Base-by-base conservation (phyloP, 768 basidiomycete species). In the Solioccasus polychromus region DNA sequence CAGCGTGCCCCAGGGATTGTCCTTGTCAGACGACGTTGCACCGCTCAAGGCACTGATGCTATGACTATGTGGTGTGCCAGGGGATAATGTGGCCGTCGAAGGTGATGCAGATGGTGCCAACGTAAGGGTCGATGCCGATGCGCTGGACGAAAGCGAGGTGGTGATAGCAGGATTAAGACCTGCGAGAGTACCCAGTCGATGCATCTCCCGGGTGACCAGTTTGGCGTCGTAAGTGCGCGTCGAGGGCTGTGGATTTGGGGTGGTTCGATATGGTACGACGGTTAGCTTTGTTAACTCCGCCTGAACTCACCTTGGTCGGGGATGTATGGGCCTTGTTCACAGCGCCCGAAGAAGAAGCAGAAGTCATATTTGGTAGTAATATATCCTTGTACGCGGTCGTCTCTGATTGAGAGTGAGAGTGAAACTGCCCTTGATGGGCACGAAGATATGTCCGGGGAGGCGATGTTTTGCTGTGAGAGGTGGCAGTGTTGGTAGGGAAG, bases 161-260 rank as follows among this genome's bases (percentile, higher is more conserved):
- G 64, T 52, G 30, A 67, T 60, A n/a, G 61, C 48, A 19, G 83
- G 79, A 1, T 75, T 74, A 11, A 82, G 72, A 8, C 76, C 72
- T 2, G 77, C 70, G 26, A 83, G 72, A 22, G 75, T 80, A 23
- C 83, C 88, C 4, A 91, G 77, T 26, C 89, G 78, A 58, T 90
- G 87, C 87, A 92, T 90, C 65, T 92, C 89, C 31, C 85, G 79
- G 3, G 85, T 78, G 53, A 91, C 85, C 37, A 88, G 72, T 62
- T 90, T 88, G 14, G 84, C 74, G 68, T 88, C 86, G 64, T 88
- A 89, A 1, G 85, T 87, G 18, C 87, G 81, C 19, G 78, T 75
- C 61, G 85, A 78, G 9, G 80, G 76, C 30, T 75, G 66, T 76
- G 48, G 29, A 28, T 44, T 5, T 31, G 11, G 14, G 11, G 48